Evolutionary conservation across 441 rosid genomes (phyloP), one percentile per base, ranked within the genome.

Genomic region (Syzygium malaccense): DNA sequence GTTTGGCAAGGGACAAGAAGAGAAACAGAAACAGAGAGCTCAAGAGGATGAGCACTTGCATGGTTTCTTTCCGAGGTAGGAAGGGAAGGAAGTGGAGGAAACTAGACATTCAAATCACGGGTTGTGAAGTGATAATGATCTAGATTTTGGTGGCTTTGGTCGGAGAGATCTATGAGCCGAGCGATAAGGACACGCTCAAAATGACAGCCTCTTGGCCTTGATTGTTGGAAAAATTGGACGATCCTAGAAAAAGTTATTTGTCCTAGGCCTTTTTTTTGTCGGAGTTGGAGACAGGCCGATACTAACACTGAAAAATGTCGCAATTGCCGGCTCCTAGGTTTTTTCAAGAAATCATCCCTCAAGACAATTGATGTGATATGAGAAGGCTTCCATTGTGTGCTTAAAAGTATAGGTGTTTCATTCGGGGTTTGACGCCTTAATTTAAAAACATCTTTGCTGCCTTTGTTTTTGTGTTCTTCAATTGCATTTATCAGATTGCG

Each of bases 1-100:
- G 86, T 25, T 89, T 86, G 49, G 85, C 26, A 8, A 91, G 79
- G 75, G 88, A 25, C 51, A 56, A 54, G 32, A 92, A 62, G 56
- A 88, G 37, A 23, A 58, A 60, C 64, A 89, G 33, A 32, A 87
- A 58, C n/a, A 90, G 14, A 75, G 85, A 85, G 55, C 84, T 64
- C 30, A 45, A 23, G 33, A 53, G 18, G 33, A 84, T 80, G 48
- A 88, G 11, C 26, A 55, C 13, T 45, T 86, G 25, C 45, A 53
- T 85, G 45, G 4, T 20, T 37, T 37, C 80, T 71, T 71, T 37
- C 80, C 49, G 23, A 37, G 28, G 79, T 68, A 0, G 15, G 79
- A 33, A 68, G 20, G 48, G 26, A 18, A 68, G 79, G 48, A 32
- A 68, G 79, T 9, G 48, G 79, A 9, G 48, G 79, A 68, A 68